These are phyloP conservation scores for Micractinium sp. DNA, from an alignment of 139 green algal genomes.

Conservation along the genomic window DNA sequence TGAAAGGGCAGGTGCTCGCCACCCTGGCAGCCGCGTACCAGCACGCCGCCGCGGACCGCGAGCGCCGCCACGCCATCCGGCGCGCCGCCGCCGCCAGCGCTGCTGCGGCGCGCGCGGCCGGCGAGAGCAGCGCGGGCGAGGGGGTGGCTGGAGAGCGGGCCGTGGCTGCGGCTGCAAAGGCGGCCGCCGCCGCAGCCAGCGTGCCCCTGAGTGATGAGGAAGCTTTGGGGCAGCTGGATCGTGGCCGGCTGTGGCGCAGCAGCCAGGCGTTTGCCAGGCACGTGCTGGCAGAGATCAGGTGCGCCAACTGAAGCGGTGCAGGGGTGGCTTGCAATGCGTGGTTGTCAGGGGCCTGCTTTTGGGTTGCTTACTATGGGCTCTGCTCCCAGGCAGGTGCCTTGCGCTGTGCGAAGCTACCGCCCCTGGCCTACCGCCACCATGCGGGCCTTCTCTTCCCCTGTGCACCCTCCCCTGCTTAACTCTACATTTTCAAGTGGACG, in stretches of 20 bases:
- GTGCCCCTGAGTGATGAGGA: constrained; percentile 16
- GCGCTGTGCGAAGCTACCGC: too few relatives aligned
- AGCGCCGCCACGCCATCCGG: constrained; percentile 14
- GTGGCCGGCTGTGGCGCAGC: constrained; percentile 12
- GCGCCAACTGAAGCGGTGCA: too few relatives aligned
- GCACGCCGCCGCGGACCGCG: constrained; percentile 29
- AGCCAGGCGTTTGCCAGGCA: constrained; percentile 12
- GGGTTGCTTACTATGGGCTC: too few relatives aligned
- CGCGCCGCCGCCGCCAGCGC: neutral
- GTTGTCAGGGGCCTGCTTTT: too few relatives aligned
- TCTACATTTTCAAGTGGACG: too few relatives aligned
- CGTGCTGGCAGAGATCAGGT: constrained; percentile 32
- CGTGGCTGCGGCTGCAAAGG: neutral
- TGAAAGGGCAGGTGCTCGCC: constrained; percentile 40
- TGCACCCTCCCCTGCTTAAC: too few relatives aligned
- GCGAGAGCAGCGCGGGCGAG: neutral
- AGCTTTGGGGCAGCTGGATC: constrained; percentile 21
- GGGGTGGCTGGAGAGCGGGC: neutral
- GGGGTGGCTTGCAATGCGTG: too few relatives aligned
- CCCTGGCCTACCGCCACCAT: neutral
- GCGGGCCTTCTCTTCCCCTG: neutral
- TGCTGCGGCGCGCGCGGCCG: neutral
- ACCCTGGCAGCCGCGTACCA: constrained; percentile 30
- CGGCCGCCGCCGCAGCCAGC: neutral
- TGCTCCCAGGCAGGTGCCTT: too few relatives aligned